phyloP scores from a whole-genome alignment of 352 stramenopile species.

The Globisporangium spinosum region DNA sequence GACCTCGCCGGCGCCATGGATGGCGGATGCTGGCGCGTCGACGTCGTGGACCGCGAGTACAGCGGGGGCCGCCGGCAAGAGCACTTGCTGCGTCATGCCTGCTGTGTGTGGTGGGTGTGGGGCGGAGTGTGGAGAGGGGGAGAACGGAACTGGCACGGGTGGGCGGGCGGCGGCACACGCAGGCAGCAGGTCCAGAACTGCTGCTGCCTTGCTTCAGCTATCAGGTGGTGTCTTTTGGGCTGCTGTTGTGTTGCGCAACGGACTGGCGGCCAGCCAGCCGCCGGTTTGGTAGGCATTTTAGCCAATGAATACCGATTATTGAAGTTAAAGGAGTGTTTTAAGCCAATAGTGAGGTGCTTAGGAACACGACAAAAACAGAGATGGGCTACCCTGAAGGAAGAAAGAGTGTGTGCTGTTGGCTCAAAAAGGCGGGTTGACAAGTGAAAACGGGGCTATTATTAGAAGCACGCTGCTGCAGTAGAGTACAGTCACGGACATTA shows the following conservation, averaged over 20 bases:
- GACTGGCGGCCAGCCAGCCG: too few species aligned
- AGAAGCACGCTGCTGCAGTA: neutral
- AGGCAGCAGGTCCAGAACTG: neutral
- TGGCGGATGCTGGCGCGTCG: neutral
- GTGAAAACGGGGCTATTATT: neutral
- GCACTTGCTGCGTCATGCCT: conserved; percentile 15
- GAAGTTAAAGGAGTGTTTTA: neutral
- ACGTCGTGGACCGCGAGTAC: conserved; percentile 3
- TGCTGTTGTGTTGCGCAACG: neutral
- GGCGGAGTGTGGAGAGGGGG: neutral
- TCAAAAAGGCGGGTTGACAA: neutral
- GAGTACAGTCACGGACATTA: neutral
- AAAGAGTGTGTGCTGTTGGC: neutral
- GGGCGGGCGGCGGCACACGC: neutral
- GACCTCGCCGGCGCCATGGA: neutral
- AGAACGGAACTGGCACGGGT: neutral
- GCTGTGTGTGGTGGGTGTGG: neutral
- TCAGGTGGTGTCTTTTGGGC: conserved; percentile 2
- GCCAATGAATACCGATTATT: neutral
- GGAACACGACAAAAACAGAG: neutral
- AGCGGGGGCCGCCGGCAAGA: conserved; percentile 5
- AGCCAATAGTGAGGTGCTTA: neutral
- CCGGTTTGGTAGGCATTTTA: neutral
- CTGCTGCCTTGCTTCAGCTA: neutral
- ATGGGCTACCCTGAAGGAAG: neutral